These are phyloP conservation scores for Brassica balearica DNA, from an alignment of 441 rosid genomes.

Conservation along the genomic window DNA sequence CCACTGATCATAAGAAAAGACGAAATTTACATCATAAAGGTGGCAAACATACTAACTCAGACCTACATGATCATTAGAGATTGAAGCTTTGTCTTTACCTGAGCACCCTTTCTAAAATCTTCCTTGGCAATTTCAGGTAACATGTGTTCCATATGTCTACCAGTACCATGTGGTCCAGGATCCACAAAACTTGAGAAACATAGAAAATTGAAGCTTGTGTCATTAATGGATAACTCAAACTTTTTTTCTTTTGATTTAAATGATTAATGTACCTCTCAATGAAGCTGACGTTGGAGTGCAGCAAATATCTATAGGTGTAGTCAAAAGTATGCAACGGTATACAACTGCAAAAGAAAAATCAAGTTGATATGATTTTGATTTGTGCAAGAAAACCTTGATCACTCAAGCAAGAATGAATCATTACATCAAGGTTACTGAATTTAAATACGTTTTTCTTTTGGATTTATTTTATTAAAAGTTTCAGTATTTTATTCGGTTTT, in stretches of 20 bases:
- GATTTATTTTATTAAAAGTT: too few relatives aligned
- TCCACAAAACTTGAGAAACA: slow-evolving; percentile 72
- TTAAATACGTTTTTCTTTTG: too few relatives aligned
- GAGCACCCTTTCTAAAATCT: slow-evolving; percentile 98
- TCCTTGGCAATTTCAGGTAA: slow-evolving; percentile 82
- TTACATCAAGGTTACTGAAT: too few relatives aligned
- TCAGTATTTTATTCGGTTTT: too few relatives aligned
- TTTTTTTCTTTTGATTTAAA: background rate
- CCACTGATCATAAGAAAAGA: slow-evolving; percentile 66
- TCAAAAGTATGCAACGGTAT: slow-evolving; percentile 86
- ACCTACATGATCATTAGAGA: slow-evolving; percentile 5
- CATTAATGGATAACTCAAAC: background rate
- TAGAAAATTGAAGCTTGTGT: slow-evolving; percentile 3
- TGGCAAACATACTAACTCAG: slow-evolving; percentile 4
- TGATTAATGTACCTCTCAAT: slow-evolving; percentile 69
- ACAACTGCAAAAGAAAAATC: slow-evolving; percentile 57
- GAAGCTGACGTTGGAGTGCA: slow-evolving; percentile 80
- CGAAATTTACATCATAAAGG: background rate
- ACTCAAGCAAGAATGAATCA: too few relatives aligned
- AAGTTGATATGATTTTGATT: background rate
- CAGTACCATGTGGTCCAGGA: slow-evolving; percentile 96
- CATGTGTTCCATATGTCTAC: slow-evolving; percentile 94
- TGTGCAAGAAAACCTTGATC: background rate
- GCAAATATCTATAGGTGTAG: slow-evolving; percentile 79
- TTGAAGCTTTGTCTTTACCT: slow-evolving; percentile 55